These are phyloP conservation scores for Hibiscus mutabilis DNA, from an alignment of 345 rosid genomes.

Conservation along the genomic window DNA sequence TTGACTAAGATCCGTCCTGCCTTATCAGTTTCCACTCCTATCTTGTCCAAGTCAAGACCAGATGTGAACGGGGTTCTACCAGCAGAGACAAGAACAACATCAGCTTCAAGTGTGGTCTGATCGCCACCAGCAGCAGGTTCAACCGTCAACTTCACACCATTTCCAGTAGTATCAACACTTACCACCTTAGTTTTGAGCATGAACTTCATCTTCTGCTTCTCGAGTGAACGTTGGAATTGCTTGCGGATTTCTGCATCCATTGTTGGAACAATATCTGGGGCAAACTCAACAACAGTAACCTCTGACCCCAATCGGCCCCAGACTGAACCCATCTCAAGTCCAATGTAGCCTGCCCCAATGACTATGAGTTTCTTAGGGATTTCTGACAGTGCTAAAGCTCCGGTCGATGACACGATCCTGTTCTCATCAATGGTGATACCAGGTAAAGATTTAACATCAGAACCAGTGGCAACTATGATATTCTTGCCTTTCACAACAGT, in stretches of 20 bases:
- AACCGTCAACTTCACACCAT: constrained; percentile 68
- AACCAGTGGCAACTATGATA: constrained; percentile 86
- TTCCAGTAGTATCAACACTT: constrained; percentile 71
- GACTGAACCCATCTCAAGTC: constrained; percentile 98
- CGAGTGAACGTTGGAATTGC: constrained; percentile 87
- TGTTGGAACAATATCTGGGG: constrained; percentile 79
- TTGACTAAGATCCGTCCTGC: constrained; percentile 72
- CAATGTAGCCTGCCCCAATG: constrained; percentile 97
- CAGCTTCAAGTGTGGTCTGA: constrained; percentile 82
- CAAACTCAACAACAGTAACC: constrained; percentile 98
- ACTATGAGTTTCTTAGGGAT: constrained; percentile 94
- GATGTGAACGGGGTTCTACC: constrained; percentile 88
- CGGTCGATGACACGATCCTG: constrained; percentile 93
- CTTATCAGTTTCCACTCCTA: constrained; percentile 92
- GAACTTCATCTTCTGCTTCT: constrained; percentile 98
- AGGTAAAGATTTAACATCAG: constrained; percentile 92
- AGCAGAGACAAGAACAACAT: constrained; percentile 92
- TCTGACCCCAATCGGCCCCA: constrained; percentile 94
- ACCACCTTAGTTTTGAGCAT: constrained; percentile 98
- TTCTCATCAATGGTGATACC: constrained; percentile 91
- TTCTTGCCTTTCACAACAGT: constrained; percentile 83
- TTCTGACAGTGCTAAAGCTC: constrained; percentile 68
- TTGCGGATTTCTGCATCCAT: constrained; percentile 96
- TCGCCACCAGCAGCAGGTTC: constrained; percentile 91
- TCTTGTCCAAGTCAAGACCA: constrained; percentile 84